Base-by-base conservation (phyloP, 805 yeast species). In the Metschnikowia borealis region DNA sequence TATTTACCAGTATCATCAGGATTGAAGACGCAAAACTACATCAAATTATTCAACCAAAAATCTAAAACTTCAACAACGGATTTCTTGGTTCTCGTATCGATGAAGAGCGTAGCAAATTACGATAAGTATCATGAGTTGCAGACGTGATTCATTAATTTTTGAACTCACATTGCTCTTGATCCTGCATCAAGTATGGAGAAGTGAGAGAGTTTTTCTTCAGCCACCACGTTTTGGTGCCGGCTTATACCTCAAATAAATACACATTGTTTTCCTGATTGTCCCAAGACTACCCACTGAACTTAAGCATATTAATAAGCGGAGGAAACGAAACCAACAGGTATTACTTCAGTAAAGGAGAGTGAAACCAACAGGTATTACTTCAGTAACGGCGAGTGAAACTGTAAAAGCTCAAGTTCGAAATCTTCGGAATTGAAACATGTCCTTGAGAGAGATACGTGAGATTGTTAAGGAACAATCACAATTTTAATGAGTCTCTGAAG, bases 281-380 rank as follows among this genome's bases (percentile, higher is more conserved):
- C 23, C 69, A 62, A 66, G 70, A 65, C 47, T 67, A 68, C 73
- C 73, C 20, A 71, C 73, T 68, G 73, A 69, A 68, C 71, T 68
- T 69, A 69, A 68, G 73, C 73, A 69, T 64, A 67, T 68, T 73
- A 69, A 68, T 67, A 68, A 69, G 73, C 73, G 73, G 71, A 67
- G 73, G 73, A 69, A 68, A 69, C 2, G 20, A 18, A 18, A 18
- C 20, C 20, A 18, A 18, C 20, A 18, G 20, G 20, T 2, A 18
- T 18, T 18, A 69, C 73, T 72, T 63, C 60, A 68, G 72, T 68
- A 67, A 66, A 72, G 71, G 73, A 70, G 71, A 69, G 73, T 65
- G 74, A 69, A 69, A 68, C 73, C 71, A 68, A 69, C 72, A 62
- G 71, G 73, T 71, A 67, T 69, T 69, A 69, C 73, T 72, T 63